phyloP scores from a whole-genome alignment of 164 flowering plant genomes.

The Piper longum region DNA sequence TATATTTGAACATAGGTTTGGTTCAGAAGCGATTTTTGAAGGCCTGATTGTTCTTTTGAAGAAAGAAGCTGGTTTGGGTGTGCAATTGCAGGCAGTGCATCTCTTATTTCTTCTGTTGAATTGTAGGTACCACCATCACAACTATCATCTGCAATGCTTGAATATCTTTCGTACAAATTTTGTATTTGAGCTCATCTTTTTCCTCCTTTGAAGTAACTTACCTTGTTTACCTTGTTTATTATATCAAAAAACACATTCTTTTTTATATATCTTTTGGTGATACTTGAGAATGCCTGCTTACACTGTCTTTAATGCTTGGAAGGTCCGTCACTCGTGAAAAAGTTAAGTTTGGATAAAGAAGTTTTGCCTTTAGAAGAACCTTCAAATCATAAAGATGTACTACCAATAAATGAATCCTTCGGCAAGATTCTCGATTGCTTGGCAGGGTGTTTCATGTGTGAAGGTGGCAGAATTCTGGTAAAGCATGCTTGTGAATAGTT shows the following conservation, averaged over 20 bases:
- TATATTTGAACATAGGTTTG: conserved; percentile 48
- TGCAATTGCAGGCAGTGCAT: conserved; percentile 55
- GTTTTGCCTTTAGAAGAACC: conserved; percentile 11
- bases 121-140: conserved; percentile 32
- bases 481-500: background rate
- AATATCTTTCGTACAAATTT: too few relatives aligned
- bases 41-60: conserved; percentile 36
- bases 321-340: conserved; percentile 60
- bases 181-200: background rate
- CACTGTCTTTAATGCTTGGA: conserved; percentile 9
- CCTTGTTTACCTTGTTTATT: background rate
- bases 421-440: conserved; percentile 47
- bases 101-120: conserved; percentile 66
- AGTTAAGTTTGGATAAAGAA: conserved; percentile 33
- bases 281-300: background rate
- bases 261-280: background rate
- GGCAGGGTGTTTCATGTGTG: conserved; percentile 53
- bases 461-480: conserved; percentile 46
- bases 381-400: conserved; percentile 10
- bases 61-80: conserved; percentile 48
- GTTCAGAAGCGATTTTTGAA: conserved; percentile 26
- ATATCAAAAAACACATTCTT: background rate
- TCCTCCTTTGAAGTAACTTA: background rate
- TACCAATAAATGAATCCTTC: conserved; percentile 15
- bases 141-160: background rate